phyloP scores from a whole-genome alignment of 2,329 filamentous ascomycete species.

The Neofusicoccum cordaticola region DNA sequence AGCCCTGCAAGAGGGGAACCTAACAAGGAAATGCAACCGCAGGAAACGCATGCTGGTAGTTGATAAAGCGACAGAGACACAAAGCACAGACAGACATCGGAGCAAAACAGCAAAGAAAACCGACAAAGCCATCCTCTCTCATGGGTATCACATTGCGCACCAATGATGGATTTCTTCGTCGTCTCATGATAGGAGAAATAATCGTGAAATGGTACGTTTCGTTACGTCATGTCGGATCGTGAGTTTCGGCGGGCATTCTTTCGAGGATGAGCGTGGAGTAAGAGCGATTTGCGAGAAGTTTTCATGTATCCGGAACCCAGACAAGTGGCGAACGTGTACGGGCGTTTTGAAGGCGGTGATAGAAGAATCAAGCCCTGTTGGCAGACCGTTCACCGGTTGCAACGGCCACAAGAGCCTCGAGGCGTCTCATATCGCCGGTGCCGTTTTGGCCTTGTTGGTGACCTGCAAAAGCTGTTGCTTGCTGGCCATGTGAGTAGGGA shows the following conservation, averaged over 20 bases:
- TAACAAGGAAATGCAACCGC: constrained; percentile 3
- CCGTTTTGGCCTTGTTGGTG: constrained; percentile 20
- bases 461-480: constrained; percentile 24
- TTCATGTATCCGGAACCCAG: constrained; percentile 20
- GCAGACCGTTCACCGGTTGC: constrained; percentile 54
- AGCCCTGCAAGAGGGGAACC: neutral
- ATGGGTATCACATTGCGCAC: constrained; percentile 30
- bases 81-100: neutral
- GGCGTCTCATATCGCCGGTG: constrained; percentile 52
- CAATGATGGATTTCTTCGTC: constrained; percentile 27
- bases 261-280: neutral
- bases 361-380: constrained; percentile 7
- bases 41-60: constrained; percentile 2
- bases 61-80: neutral
- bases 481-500: constrained; percentile 26
- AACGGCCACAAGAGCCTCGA: constrained; percentile 64
- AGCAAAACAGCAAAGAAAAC: constrained; percentile 14
- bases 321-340: constrained; percentile 22
- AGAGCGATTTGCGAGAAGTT: neutral
- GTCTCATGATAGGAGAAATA: constrained; percentile 20
- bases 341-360: constrained; percentile 23
- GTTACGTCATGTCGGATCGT: constrained; percentile 19
- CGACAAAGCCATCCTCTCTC: constrained; percentile 26
- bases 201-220: constrained; percentile 18
- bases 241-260: constrained; percentile 10